Conservation (phyloP, 495 filamentous ascomycete genomes). For the Hyaloscypha hepaticicola region DNA sequence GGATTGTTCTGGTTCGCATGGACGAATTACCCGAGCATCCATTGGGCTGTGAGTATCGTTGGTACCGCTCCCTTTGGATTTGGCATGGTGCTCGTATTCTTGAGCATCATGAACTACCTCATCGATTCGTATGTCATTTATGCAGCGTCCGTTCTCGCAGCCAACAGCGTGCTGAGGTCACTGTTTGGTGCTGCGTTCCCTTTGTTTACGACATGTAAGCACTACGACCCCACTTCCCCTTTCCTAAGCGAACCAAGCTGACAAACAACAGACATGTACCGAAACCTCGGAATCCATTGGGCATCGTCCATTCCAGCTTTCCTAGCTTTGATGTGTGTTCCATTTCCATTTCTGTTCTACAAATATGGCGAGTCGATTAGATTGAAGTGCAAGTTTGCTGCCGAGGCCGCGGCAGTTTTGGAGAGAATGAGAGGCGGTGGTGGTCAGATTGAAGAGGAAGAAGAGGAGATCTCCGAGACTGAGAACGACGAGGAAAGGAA, state of each 20-base stretch:
- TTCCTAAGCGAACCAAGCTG: slow-evolving; percentile 20
- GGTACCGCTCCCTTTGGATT: slow-evolving; percentile 71
- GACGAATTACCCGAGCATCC: slow-evolving; percentile 66
- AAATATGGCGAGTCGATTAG: slow-evolving; percentile 69
- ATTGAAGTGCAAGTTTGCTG: slow-evolving; percentile 70
- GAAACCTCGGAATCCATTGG: slow-evolving; percentile 64
- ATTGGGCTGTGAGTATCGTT: slow-evolving; percentile 66
- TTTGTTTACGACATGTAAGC: slow-evolving; percentile 55
- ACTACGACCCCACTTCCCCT: slow-evolving; percentile 50
- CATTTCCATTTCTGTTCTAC: slow-evolving; percentile 59
- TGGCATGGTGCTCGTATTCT: slow-evolving; percentile 69
- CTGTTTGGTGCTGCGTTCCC: slow-evolving; percentile 60
- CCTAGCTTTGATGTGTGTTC: slow-evolving; percentile 63
- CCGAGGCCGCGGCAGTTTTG: slow-evolving; percentile 58
- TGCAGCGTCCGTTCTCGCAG: slow-evolving; percentile 75
- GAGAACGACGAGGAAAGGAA: background rate
- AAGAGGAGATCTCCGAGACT: background rate
- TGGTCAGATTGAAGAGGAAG: slow-evolving; percentile 6
- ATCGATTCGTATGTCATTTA: slow-evolving; percentile 66
- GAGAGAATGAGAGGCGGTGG: slow-evolving; percentile 33
- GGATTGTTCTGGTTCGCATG: slow-evolving; percentile 64
- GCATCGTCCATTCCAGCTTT: slow-evolving; percentile 69
- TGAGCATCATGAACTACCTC: slow-evolving; percentile 54
- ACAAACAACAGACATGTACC: slow-evolving; percentile 55
- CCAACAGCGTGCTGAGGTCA: slow-evolving; percentile 55